phyloP scores from a whole-genome alignment of 2,329 filamentous ascomycete species.

The Helminthosporium solani region DNA sequence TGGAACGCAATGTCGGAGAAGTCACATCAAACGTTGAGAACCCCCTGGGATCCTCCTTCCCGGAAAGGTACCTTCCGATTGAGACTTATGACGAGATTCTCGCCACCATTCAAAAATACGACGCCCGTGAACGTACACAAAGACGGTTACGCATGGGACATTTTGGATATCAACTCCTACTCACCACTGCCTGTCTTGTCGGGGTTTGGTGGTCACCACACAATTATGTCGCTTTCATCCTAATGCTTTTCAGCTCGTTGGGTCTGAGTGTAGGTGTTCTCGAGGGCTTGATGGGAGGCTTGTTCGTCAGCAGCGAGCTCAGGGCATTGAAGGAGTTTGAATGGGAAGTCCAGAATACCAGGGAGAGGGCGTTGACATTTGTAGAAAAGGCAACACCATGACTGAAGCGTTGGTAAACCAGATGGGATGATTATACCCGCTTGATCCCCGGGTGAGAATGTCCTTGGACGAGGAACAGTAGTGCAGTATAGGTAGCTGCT shows the following conservation, averaged over 20 bases:
- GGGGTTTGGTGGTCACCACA: slow-evolving; percentile 82
- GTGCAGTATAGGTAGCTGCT: no score
- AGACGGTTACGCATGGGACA: slow-evolving; percentile 70
- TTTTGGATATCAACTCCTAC: slow-evolving; percentile 66
- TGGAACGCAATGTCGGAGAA: slow-evolving; percentile 44
- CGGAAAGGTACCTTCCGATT: slow-evolving; percentile 44
- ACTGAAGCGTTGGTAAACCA: not conserved
- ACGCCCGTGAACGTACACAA: slow-evolving; percentile 69
- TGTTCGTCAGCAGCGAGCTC: slow-evolving; percentile 85
- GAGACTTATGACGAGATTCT: slow-evolving; percentile 72
- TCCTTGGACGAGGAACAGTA: no score
- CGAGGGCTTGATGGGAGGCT: slow-evolving; percentile 79
- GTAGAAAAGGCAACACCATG: slow-evolving; percentile 1
- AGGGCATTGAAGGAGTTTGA: slow-evolving; percentile 85
- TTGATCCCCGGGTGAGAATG: no score
- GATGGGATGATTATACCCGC: no score
- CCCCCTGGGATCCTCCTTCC: slow-evolving; percentile 15
- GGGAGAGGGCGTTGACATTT: slow-evolving; percentile 25
- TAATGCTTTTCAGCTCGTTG: slow-evolving; percentile 78
- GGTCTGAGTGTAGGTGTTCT: slow-evolving; percentile 73
- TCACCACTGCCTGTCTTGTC: slow-evolving; percentile 73
- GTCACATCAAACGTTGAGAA: slow-evolving; percentile 11
- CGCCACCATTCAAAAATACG: slow-evolving; percentile 67
- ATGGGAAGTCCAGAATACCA: slow-evolving; percentile 69
- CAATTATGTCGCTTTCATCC: slow-evolving; percentile 75